Percentiles rank a stretch among this genome's conserved stretches.
Conservation (phyloP, 371 early-diverging fungal species). For the Sanchytrium tribonematis region DNA sequence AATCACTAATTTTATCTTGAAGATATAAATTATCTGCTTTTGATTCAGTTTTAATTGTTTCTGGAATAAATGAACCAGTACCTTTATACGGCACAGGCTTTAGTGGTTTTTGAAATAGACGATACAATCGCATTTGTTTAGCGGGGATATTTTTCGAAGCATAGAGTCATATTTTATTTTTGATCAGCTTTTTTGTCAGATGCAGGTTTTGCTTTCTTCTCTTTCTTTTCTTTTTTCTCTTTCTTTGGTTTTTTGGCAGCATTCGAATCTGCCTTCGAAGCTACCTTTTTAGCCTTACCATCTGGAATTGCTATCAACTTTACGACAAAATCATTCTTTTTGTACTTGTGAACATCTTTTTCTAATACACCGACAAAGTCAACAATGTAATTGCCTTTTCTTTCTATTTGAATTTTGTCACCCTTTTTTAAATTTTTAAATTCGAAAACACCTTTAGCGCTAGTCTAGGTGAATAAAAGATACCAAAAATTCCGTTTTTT, state of each 20-base stretch:
- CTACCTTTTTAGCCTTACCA: slow-evolving; percentile 49
- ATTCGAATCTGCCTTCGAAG: slow-evolving; percentile 29
- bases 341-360: slow-evolving; percentile 1
- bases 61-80: neutral
- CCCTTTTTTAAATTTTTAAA: slow-evolving; percentile 15
- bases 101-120: neutral
- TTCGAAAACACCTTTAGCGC: slow-evolving; percentile 21
- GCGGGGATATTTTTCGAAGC: neutral
- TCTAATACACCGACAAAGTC: slow-evolving; percentile 17
- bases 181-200: slow-evolving; percentile 15
- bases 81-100: neutral
- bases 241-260: slow-evolving; percentile 4
- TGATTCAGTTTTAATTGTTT: neutral
- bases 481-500: slow-evolving; percentile 51
- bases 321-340: slow-evolving; percentile 20
- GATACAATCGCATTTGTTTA: no score
- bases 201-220: slow-evolving; percentile 8
- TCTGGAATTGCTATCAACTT: slow-evolving; percentile 68
- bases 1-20: neutral
- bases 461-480: slow-evolving; percentile 4
- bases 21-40: neutral
- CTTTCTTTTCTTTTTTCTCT: slow-evolving; percentile 15
- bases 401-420: slow-evolving; percentile 92
- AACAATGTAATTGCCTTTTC: slow-evolving; percentile 83
- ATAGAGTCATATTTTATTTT: slow-evolving; percentile 9